These are phyloP conservation scores for Neophaeococcomyces mojaviensis DNA, from an alignment of 2,329 filamentous ascomycete genomes.

Conservation along the genomic window DNA sequence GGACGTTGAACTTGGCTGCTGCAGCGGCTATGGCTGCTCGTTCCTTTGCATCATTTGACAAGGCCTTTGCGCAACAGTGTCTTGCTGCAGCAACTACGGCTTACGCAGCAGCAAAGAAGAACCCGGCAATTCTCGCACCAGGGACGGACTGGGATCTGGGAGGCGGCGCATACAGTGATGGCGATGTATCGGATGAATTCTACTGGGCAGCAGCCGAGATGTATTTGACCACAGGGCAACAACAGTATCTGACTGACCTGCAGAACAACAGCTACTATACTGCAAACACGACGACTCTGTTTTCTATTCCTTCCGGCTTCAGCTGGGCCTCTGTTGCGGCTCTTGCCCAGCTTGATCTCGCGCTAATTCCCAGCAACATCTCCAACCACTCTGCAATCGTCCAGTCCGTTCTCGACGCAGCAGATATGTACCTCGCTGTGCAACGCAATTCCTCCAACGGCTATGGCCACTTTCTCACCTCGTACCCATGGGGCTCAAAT, in stretches of 20 bases:
- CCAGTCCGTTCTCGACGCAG: conserved; percentile 2
- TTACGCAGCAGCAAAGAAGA: conserved; percentile 1
- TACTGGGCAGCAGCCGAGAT: conserved; percentile 7
- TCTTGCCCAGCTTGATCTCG: conserved; percentile 1
- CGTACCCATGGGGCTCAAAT: conserved; percentile 6
- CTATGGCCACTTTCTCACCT: background rate
- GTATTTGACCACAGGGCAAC: conserved; percentile 4
- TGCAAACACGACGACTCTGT: conserved; percentile 1
- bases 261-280: conserved; percentile 2
- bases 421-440: conserved; percentile 7
- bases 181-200: conserved; percentile 5
- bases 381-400: background rate
- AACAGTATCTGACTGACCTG: conserved; percentile 4
- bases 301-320: conserved; percentile 1
- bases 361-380: conserved; percentile 1
- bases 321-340: conserved; percentile 4
- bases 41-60: background rate
- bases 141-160: conserved; percentile 8
- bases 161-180: conserved; percentile 7
- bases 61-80: conserved; percentile 1
- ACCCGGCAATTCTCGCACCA: conserved; percentile 4
- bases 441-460: conserved; percentile 1
- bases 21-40: conserved; percentile 4
- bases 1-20: conserved; percentile 2
- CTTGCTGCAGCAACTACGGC: conserved; percentile 2